A percentile compares a stretch with the other conserved stretches of the same genome.
These are phyloP conservation scores for Beauveria scarabaeidicola DNA, from an alignment of 2,329 filamentous ascomycete genomes.

Conservation along the genomic window DNA sequence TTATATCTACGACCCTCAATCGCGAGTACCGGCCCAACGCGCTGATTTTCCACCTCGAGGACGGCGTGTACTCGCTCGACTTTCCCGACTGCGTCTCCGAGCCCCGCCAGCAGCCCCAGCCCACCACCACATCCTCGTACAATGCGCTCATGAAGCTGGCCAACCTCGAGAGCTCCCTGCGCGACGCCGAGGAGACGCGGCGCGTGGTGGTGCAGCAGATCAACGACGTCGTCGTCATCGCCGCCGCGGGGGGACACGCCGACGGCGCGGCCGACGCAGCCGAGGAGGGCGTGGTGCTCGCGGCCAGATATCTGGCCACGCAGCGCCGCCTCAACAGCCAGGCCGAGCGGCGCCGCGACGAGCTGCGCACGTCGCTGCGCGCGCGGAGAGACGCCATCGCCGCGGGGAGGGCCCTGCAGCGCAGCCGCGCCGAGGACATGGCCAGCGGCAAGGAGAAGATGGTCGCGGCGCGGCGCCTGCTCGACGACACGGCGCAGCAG, in stretches of 20 bases:
- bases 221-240: slow-evolving; percentile 46
- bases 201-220: slow-evolving; percentile 72
- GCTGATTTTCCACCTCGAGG: slow-evolving; percentile 73
- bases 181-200: slow-evolving; percentile 75
- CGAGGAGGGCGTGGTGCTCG: slow-evolving; percentile 39
- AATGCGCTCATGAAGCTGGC: slow-evolving; percentile 80
- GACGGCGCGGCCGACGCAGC: slow-evolving; percentile 38
- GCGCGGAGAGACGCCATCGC: slow-evolving; percentile 60
- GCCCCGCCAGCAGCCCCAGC: slow-evolving; percentile 35
- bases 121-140: slow-evolving; percentile 66
- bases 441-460: slow-evolving; percentile 52
- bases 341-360: slow-evolving; percentile 53
- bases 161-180: slow-evolving; percentile 82
- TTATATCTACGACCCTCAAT: slow-evolving; percentile 62
- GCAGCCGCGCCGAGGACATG: slow-evolving; percentile 51
- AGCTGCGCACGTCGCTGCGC: slow-evolving; percentile 58
- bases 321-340: slow-evolving; percentile 59
- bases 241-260: slow-evolving; percentile 33
- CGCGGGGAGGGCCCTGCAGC: slow-evolving; percentile 51
- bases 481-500: slow-evolving; percentile 51
- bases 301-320: slow-evolving; percentile 46
- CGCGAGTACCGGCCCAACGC: slow-evolving; percentile 73
- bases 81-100: slow-evolving; percentile 44
- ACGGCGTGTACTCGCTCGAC: slow-evolving; percentile 79
- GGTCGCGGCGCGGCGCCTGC: slow-evolving; percentile 42